Conservation (phyloP, 1,284 basidiomycete species). For the Sporisorium sorghi region DNA sequence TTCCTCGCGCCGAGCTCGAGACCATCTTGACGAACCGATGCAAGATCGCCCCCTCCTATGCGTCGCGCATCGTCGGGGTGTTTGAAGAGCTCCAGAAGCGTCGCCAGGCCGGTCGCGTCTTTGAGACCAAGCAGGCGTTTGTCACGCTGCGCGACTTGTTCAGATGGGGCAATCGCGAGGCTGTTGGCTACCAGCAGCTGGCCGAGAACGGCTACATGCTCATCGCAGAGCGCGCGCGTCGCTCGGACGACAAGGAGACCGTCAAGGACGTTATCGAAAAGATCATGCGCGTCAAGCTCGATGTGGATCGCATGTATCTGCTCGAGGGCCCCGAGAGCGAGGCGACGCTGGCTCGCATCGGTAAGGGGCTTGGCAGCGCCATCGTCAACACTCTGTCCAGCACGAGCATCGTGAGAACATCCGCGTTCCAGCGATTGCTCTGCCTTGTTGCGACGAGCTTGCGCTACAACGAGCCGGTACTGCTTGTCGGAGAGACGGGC, state of each 20-base stretch:
- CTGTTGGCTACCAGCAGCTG: conserved; percentile 87
- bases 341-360: conserved; percentile 53
- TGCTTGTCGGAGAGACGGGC: conserved; percentile 98
- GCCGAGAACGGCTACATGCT: conserved; percentile 99
- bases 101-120: conserved; percentile 88
- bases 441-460: conserved; percentile 84
- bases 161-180: conserved; percentile 90
- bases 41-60: conserved; percentile 74
- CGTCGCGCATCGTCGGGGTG: conserved; percentile 87
- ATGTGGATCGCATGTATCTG: conserved; percentile 74
- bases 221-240: conserved; percentile 88
- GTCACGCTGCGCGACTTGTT: conserved; percentile 97
- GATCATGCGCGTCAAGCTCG: conserved; percentile 87
- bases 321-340: conserved; percentile 70
- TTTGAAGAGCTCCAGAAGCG: conserved; percentile 94
- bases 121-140: conserved; percentile 97
- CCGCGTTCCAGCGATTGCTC: conserved; percentile 90
- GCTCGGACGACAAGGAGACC: conserved; percentile 83
- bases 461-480: conserved; percentile 90
- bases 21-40: conserved; percentile 75
- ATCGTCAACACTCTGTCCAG: conserved; percentile 71
- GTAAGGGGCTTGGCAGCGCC: conserved; percentile 31
- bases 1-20: conserved; percentile 92
- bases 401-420: conserved; percentile 82
- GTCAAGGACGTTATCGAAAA: conserved; percentile 94